A percentile compares a stretch with the other conserved stretches of the same genome.
phyloP scores from a whole-genome alignment of 768 basidiomycete genomes.

The Mycena sanguinolenta region DNA sequence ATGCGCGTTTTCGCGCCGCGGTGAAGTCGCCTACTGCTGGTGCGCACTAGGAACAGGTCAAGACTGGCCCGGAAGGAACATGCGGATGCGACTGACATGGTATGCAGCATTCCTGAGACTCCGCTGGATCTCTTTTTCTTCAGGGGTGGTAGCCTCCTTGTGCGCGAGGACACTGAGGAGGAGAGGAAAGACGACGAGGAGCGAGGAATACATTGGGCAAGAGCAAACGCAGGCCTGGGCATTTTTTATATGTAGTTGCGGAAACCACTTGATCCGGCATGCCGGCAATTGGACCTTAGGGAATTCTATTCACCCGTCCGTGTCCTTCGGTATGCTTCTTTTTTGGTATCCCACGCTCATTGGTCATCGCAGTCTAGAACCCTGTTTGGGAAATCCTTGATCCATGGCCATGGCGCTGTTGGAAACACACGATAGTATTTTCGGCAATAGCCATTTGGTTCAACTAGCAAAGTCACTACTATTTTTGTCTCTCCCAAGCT shows the following conservation, averaged over 20 bases:
- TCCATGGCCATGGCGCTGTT: background rate
- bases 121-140: conserved; percentile 63
- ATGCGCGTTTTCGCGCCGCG: conserved; percentile 61
- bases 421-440: background rate
- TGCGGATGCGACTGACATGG: conserved; percentile 51
- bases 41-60: conserved; percentile 56
- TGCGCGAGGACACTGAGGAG: conserved; percentile 51
- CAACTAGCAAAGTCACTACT: too few relatives aligned
- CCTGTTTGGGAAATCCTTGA: background rate
- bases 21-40: conserved; percentile 66
- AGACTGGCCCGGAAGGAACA: background rate
- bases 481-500: too few relatives aligned
- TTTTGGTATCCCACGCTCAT: conserved; percentile 18
- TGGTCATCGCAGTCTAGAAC: background rate
- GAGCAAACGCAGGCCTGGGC: background rate
- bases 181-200: conserved; percentile 41
- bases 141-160: conserved; percentile 56
- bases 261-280: conserved; percentile 21
- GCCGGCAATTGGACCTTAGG: background rate
- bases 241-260: conserved; percentile 23
- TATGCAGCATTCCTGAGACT: conserved; percentile 66
- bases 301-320: conserved; percentile 20
- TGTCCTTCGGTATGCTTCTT: conserved; percentile 29
- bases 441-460: too few relatives aligned
- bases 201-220: conserved; percentile 21